Conservation (phyloP, 257 asterid genomes). For the Mentha longifolia region DNA sequence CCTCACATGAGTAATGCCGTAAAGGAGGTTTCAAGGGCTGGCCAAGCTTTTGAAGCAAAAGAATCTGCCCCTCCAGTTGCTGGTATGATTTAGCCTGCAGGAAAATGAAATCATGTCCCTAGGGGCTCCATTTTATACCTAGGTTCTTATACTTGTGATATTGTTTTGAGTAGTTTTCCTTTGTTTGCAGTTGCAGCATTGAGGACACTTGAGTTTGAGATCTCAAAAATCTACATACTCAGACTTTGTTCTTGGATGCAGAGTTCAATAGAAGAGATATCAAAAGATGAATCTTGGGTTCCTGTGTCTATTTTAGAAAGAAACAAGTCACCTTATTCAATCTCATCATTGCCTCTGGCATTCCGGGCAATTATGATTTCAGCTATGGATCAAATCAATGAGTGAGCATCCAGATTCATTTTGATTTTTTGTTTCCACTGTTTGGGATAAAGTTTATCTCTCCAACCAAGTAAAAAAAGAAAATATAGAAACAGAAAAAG, state of each 20-base stretch:
- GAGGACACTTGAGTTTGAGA: slow-evolving; percentile 79
- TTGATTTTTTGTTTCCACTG: neutral
- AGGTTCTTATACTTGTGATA: slow-evolving; percentile 30
- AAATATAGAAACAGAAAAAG: neutral
- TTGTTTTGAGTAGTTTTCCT: slow-evolving; percentile 30
- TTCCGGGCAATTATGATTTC: slow-evolving; percentile 78
- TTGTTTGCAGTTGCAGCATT: slow-evolving; percentile 69
- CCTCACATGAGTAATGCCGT: slow-evolving; percentile 82
- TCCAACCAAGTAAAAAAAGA: neutral
- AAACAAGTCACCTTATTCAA: slow-evolving; percentile 89
- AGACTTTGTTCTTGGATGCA: slow-evolving; percentile 99
- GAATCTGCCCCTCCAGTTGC: slow-evolving; percentile 92
- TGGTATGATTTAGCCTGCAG: slow-evolving; percentile 52
- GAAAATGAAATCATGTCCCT: neutral
- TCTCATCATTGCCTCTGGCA: slow-evolving; percentile 86
- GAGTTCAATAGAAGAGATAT: slow-evolving; percentile 77
- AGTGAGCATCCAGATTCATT: slow-evolving; percentile 56
- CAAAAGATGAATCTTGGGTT: slow-evolving; percentile 90
- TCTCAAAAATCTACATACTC: slow-evolving; percentile 74
- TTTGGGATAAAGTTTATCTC: slow-evolving; percentile 1
- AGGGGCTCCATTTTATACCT: slow-evolving; percentile 14
- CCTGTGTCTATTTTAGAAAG: slow-evolving; percentile 91
- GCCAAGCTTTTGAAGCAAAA: slow-evolving; percentile 82
- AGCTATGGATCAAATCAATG: slow-evolving; percentile 85
- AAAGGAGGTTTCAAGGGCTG: slow-evolving; percentile 79